Evolutionary conservation across 1,284 basidiomycete species (phyloP).

Genomic region (Fomitopsis pinicola): DNA sequence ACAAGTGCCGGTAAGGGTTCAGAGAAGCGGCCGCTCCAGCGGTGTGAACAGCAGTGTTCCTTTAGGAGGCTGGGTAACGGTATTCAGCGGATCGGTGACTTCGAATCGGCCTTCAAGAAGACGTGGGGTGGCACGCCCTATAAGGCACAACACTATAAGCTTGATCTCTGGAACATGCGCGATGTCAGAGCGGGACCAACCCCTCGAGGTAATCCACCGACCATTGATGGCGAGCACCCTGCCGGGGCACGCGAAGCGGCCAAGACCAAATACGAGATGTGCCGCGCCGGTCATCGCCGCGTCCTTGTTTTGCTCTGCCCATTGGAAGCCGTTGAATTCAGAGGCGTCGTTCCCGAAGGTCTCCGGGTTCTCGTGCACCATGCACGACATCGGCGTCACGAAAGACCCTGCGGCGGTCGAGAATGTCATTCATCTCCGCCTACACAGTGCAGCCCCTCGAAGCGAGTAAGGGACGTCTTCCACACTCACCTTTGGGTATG

Average conservation of each 20-base stretch:
- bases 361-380: slow-evolving; percentile 26
- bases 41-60: slow-evolving; percentile 20
- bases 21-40: slow-evolving; percentile 16
- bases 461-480: not conserved
- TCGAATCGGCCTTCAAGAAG: slow-evolving; percentile 29
- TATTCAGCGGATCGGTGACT: slow-evolving; percentile 32
- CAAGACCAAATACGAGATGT: slow-evolving; percentile 34
- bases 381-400: slow-evolving; percentile 29
- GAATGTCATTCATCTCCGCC: not conserved
- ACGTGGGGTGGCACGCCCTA: slow-evolving; percentile 26
- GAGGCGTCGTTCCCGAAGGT: slow-evolving; percentile 26
- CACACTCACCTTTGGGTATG: slow-evolving; percentile 30
- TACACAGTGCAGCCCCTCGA: not conserved
- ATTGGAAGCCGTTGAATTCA: slow-evolving; percentile 31
- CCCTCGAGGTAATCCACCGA: slow-evolving; percentile 13
- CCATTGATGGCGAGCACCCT: slow-evolving; percentile 30
- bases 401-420: slow-evolving; percentile 17
- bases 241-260: slow-evolving; percentile 33
- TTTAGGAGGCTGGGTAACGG: slow-evolving; percentile 22
- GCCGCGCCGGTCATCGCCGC: slow-evolving; percentile 28
- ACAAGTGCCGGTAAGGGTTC: not conserved
- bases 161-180: slow-evolving; percentile 29
- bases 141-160: slow-evolving; percentile 30
- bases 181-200: not conserved
- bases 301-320: slow-evolving; percentile 28